Percentiles rank a stretch among this genome's conserved stretches.
phyloP scores from a whole-genome alignment of 768 basidiomycete genomes.

The Ramaria sp. region DNA sequence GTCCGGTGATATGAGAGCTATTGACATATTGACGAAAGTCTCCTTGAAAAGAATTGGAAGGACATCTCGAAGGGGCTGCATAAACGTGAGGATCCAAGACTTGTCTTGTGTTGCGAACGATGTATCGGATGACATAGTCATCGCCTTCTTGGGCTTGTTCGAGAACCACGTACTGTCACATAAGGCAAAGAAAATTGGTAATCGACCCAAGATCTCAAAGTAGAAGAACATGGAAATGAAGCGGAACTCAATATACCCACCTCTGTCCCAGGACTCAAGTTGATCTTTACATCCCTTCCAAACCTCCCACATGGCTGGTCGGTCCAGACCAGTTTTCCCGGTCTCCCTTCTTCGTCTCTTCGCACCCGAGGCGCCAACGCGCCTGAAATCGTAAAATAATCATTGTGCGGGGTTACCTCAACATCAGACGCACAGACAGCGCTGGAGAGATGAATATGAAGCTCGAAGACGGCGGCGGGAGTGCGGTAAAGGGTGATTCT shows the following conservation, averaged over 20 bases:
- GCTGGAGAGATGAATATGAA: background rate
- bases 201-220: no score
- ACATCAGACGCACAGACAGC: background rate
- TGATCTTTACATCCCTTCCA: background rate
- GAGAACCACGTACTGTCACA: background rate
- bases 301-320: background rate
- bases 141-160: background rate
- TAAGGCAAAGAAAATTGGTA: background rate
- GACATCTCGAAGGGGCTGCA: no score
- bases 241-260: background rate
- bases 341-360: no score
- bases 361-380: no score
- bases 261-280: background rate
- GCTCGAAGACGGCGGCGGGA: slow-evolving; percentile 1
- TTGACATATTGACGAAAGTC: no score
- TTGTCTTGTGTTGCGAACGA: background rate
- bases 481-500: background rate
- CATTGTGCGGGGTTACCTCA: background rate
- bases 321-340: background rate
- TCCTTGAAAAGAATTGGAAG: no score
- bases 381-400: slow-evolving; percentile 2
- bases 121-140: background rate
- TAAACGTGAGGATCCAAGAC: no score
- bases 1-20: no score
- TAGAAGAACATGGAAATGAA: no score